Conservation (phyloP, 805 yeast genomes). For the Candida odintsovae region DNA sequence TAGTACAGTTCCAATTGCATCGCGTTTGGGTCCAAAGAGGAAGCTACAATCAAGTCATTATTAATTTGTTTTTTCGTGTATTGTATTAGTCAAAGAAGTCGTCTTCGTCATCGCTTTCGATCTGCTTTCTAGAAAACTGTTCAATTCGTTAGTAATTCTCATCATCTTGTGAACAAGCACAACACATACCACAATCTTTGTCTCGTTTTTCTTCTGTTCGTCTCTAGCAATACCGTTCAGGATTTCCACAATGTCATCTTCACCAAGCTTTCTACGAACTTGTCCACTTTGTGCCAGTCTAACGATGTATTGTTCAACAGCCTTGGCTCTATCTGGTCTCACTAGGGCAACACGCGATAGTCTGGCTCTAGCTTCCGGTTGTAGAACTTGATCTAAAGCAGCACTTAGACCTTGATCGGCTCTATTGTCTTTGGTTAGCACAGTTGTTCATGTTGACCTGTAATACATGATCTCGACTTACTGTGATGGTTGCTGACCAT, state of each 20-base stretch:
- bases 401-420: slow-evolving; percentile 12
- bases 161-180: too few relatives aligned
- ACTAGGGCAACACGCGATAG: slow-evolving; percentile 82
- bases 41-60: not conserved
- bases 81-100: slow-evolving; percentile 38
- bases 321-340: slow-evolving; percentile 83
- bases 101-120: slow-evolving; percentile 27
- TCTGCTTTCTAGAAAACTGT: slow-evolving; percentile 21
- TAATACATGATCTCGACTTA: slow-evolving; percentile 3
- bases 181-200: slow-evolving; percentile 45
- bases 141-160: not conserved
- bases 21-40: not conserved
- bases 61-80: too few relatives aligned
- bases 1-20: too few relatives aligned
- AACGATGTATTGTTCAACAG: slow-evolving; percentile 76
- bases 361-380: slow-evolving; percentile 82
- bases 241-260: slow-evolving; percentile 76
- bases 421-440: not conserved
- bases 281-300: slow-evolving; percentile 75
- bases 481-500: slow-evolving; percentile 14
- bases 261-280: slow-evolving; percentile 65
- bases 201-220: slow-evolving; percentile 53
- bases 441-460: not conserved
- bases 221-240: slow-evolving; percentile 78
- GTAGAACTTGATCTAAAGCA: slow-evolving; percentile 61